phyloP scores from a whole-genome alignment of 371 early-diverging fungal species.

The Cokeromyces recurvatus region DNA sequence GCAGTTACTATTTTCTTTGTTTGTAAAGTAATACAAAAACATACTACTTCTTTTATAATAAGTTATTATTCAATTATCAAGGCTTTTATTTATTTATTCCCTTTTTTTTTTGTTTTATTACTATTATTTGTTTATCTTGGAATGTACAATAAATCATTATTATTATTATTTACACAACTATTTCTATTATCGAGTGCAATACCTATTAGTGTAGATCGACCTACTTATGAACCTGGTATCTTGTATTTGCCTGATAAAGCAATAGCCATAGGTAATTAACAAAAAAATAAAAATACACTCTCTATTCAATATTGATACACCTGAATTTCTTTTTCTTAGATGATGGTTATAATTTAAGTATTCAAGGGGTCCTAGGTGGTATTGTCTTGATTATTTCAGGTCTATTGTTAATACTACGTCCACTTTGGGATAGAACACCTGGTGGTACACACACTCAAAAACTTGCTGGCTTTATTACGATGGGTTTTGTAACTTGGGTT shows the following conservation, averaged over 20 bases:
- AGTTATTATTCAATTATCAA: too few species aligned
- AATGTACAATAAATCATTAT: too few species aligned
- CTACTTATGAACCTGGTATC: slow-evolving; percentile 22
- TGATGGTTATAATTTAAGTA: slow-evolving; percentile 40
- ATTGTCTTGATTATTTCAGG: slow-evolving; percentile 61
- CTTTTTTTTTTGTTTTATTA: too few species aligned
- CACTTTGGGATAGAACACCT: slow-evolving; percentile 16
- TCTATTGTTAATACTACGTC: slow-evolving; percentile 55
- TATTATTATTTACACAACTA: too few species aligned
- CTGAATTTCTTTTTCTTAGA: slow-evolving; percentile 11
- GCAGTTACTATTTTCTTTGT: too few species aligned
- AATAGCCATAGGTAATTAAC: slow-evolving; percentile 22
- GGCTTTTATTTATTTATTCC: too few species aligned
- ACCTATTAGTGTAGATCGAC: slow-evolving; percentile 6
- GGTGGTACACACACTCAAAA: slow-evolving; percentile 56
- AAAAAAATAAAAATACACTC: not conserved
- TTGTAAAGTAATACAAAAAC: too few species aligned
- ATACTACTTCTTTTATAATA: too few species aligned
- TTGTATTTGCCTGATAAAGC: slow-evolving; percentile 30
- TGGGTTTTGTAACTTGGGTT: slow-evolving; percentile 47
- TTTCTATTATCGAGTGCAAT: too few species aligned
- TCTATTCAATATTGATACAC: not conserved
- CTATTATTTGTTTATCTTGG: too few species aligned
- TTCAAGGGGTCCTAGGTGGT: slow-evolving; percentile 55
- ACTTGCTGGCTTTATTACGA: slow-evolving; percentile 27